These are phyloP conservation scores for Cordyceps cateniannulata DNA, from an alignment of 2,329 filamentous ascomycete species.

Conservation along the genomic window DNA sequence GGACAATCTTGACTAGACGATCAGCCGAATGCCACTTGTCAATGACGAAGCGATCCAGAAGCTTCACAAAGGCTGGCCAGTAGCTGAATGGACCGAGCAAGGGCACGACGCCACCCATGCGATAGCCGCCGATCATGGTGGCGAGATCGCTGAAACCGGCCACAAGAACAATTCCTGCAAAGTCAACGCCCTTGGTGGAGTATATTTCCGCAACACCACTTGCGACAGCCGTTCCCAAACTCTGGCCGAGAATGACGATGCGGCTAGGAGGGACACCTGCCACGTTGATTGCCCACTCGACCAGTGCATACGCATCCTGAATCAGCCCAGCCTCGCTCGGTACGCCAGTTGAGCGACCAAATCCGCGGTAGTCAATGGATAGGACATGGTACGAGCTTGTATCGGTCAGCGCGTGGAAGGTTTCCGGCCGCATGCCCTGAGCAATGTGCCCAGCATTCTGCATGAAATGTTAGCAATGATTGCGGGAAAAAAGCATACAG, in stretches of 20 bases:
- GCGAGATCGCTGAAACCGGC: constrained; percentile 73
- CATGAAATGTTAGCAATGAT: constrained; percentile 17
- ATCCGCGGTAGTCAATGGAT: constrained; percentile 88
- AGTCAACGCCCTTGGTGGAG: constrained; percentile 53
- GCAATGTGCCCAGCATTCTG: constrained; percentile 83
- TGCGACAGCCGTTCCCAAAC: constrained; percentile 79
- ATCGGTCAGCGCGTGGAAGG: constrained; percentile 70
- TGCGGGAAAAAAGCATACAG: too few relatives aligned
- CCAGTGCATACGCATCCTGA: constrained; percentile 64
- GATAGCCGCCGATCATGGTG: constrained; percentile 68
- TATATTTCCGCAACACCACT: constrained; percentile 69
- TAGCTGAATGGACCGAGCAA: constrained; percentile 67
- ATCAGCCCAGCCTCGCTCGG: constrained; percentile 79
- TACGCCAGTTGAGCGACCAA: constrained; percentile 70
- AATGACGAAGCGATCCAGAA: constrained; percentile 57
- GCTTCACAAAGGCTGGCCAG: constrained; percentile 58
- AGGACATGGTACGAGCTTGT: constrained; percentile 73
- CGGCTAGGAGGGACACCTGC: constrained; percentile 60
- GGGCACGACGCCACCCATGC: constrained; percentile 70
- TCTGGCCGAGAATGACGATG: constrained; percentile 80
- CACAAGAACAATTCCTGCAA: constrained; percentile 74
- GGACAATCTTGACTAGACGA: constrained; percentile 54
- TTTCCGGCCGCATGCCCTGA: constrained; percentile 67
- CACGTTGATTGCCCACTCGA: constrained; percentile 64
- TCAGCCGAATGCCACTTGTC: constrained; percentile 74